Evolutionary conservation across 768 basidiomycete genomes (phyloP).

Genomic region (Xerocomus potaroensis): DNA sequence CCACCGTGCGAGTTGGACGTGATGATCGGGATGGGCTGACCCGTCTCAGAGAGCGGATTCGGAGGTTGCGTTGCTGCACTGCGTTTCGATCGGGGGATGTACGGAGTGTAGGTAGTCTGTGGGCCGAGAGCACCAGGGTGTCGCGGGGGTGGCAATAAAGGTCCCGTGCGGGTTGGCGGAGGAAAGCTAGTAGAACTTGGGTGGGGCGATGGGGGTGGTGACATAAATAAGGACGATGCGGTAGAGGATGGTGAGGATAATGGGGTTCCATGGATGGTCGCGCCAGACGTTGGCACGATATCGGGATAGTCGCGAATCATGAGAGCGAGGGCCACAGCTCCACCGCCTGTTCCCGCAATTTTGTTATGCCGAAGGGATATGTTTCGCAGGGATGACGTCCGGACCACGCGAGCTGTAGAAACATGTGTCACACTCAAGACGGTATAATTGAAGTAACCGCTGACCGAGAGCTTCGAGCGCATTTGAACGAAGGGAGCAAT

Average conservation of each 20-base stretch:
- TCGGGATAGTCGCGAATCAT: slow-evolving; percentile 98
- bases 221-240: slow-evolving; percentile 19
- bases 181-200: slow-evolving; percentile 24
- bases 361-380: slow-evolving; percentile 88
- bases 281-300: slow-evolving; percentile 39
- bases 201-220: slow-evolving; percentile 32
- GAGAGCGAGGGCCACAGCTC: slow-evolving; percentile 87
- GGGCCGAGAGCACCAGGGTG: slow-evolving; percentile 44
- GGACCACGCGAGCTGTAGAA: slow-evolving; percentile 68
- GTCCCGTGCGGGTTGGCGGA: slow-evolving; percentile 31
- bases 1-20: slow-evolving; percentile 58
- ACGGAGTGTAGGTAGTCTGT: slow-evolving; percentile 81
- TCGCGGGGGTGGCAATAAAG: slow-evolving; percentile 45
- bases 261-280: slow-evolving; percentile 1
- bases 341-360: slow-evolving; percentile 80
- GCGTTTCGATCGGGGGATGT: slow-evolving; percentile 65
- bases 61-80: slow-evolving; percentile 24
- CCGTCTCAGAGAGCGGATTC: slow-evolving; percentile 36
- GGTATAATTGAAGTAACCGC: slow-evolving; percentile 22
- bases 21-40: slow-evolving; percentile 63
- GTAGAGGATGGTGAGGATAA: slow-evolving; percentile 9
- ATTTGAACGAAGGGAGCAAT: slow-evolving; percentile 70
- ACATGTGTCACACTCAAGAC: neutral
- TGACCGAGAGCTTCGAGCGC: slow-evolving; percentile 78
- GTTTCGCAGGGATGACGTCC: slow-evolving; percentile 79